These are phyloP conservation scores for Rhizopus stolonifer DNA, from an alignment of 371 early-diverging fungal genomes.

Conservation along the genomic window DNA sequence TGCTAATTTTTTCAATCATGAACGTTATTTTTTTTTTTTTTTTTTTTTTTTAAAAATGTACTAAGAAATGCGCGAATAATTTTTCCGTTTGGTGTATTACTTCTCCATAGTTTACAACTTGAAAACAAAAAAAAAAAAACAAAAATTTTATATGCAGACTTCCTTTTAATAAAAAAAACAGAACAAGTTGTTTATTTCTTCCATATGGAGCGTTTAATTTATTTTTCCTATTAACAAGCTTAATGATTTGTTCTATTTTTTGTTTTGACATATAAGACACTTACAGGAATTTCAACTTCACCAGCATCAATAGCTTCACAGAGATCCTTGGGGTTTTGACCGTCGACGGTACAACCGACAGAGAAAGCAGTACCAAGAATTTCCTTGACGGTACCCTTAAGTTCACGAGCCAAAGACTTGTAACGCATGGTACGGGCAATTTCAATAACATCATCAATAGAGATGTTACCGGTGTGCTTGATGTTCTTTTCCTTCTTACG, in stretches of 20 bases:
- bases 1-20: too few species aligned
- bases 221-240: neutral
- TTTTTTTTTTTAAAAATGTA: too few species aligned
- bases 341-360: slow-evolving; percentile 92
- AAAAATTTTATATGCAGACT: too few species aligned
- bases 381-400: slow-evolving; percentile 97
- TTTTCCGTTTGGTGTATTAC: too few species aligned
- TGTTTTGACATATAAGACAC: slow-evolving; percentile 7
- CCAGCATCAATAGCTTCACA: slow-evolving; percentile 62
- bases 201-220: neutral
- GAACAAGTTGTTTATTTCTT: too few species aligned
- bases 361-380: slow-evolving; percentile 98
- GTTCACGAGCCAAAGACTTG: slow-evolving; percentile 89
- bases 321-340: slow-evolving; percentile 50
- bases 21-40: too few species aligned
- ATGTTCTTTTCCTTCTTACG: slow-evolving; percentile 99
- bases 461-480: slow-evolving; percentile 92
- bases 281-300: slow-evolving; percentile 87
- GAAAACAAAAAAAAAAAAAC: too few species aligned
- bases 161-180: too few species aligned
- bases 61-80: too few species aligned
- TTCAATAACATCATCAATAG: slow-evolving; percentile 92
- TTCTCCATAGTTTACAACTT: too few species aligned
- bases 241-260: neutral
- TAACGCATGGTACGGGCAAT: slow-evolving; percentile 95